Evolutionary conservation across 2,329 filamentous ascomycete species (phyloP).

Genomic region (Diplodia sapinea): DNA sequence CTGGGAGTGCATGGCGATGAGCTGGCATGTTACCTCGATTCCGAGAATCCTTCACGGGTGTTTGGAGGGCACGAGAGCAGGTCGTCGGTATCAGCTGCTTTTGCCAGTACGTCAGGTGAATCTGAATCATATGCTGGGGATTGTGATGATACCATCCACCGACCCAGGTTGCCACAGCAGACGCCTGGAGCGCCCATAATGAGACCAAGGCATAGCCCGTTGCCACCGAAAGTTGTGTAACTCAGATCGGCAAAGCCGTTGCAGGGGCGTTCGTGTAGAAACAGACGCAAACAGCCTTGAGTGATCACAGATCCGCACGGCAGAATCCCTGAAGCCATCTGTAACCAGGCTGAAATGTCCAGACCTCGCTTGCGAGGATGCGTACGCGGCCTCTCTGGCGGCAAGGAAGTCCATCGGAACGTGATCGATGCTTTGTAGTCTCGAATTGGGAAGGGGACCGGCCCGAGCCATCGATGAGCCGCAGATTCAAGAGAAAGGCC

Average conservation of each 20-base stretch:
- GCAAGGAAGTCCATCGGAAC: slow-evolving; percentile 3
- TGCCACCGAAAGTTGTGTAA: background rate
- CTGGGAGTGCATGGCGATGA: slow-evolving; percentile 2
- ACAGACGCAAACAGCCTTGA: background rate
- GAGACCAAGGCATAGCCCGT: slow-evolving; percentile 7
- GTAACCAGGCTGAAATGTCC: background rate
- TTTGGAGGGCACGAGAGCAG: background rate
- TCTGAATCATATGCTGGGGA: background rate
- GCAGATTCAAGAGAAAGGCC: slow-evolving; percentile 3
- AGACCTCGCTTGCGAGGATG: background rate
- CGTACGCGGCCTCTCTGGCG: background rate
- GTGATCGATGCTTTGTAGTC: slow-evolving; percentile 12
- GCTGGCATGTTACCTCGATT: background rate
- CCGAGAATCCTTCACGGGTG: background rate
- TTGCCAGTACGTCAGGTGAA: background rate
- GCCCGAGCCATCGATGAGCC: slow-evolving; percentile 25
- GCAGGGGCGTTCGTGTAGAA: slow-evolving; percentile 11
- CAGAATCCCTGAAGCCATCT: background rate
- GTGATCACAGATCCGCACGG: background rate
- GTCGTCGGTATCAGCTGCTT: background rate
- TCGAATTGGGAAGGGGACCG: slow-evolving; percentile 23
- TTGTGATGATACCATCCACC: background rate
- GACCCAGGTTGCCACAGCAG: background rate
- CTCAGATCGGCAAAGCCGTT: slow-evolving; percentile 21
- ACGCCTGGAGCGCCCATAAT: slow-evolving; percentile 12